Percentiles rank a stretch among this genome's conserved stretches.
Conservation (phyloP, 257 asterid species). For the Solanum tacnaense region DNA sequence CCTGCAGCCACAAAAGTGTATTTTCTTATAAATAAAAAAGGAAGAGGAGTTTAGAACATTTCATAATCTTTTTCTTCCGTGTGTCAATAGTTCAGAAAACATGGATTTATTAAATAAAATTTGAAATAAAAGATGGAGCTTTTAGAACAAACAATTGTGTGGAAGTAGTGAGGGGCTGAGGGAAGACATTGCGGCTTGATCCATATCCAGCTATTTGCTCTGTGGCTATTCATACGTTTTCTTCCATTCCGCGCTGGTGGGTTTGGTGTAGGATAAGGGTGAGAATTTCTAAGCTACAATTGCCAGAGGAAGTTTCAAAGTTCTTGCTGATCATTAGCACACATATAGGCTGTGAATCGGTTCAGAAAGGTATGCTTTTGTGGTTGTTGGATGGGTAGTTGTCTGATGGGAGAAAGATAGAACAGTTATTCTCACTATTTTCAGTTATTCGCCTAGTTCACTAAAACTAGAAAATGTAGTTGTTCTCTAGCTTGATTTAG, state of each 20-base stretch:
- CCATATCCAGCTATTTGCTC: neutral
- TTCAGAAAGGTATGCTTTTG: neutral
- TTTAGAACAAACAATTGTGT: neutral
- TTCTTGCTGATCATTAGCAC: neutral
- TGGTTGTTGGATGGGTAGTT: neutral
- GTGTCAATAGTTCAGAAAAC: neutral
- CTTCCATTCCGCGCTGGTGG: neutral
- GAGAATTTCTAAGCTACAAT: neutral
- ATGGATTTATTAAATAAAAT: neutral
- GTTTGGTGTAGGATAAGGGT: neutral
- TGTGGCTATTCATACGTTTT: neutral
- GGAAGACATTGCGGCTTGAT: neutral
- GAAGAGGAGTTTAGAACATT: neutral
- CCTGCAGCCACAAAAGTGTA: neutral
- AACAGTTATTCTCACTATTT: neutral
- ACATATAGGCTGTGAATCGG: neutral
- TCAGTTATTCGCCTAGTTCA: neutral
- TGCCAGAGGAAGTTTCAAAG: neutral
- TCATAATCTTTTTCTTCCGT: neutral
- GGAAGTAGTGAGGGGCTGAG: neutral
- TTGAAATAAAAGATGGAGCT: neutral
- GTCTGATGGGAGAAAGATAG: neutral
- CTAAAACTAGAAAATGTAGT: neutral
- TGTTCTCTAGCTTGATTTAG: neutral
- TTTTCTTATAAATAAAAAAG: neutral